Base-by-base conservation (phyloP, 2,329 filamentous ascomycete species). In the Apiospora saccharicola region DNA sequence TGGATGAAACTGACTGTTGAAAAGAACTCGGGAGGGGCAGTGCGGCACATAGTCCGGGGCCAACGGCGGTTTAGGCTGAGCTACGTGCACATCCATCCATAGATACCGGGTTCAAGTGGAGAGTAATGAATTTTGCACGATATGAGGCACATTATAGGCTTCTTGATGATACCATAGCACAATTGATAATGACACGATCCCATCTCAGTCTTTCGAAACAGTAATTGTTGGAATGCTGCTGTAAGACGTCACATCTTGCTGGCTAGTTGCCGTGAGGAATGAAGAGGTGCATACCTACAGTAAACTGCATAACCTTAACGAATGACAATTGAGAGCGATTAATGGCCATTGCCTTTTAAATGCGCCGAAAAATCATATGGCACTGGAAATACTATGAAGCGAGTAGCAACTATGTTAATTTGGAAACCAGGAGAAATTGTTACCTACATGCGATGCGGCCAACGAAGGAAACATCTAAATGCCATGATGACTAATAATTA, bases 101-200 rank as follows among this genome's bases (percentile, higher is more conserved):
- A 47, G 67, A 46, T 34, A 34, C 44, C 67, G 44, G 67, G 68
- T 68, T 68, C 41, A 57, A 70, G 47, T 57, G 47, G 68, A 43
- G 68, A 53, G 49, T 70, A 70, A 70, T 70, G 68, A 70, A 41
- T 26, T 51, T 41, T 47, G 68, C 46, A 70, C 47, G 47, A 70
- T 57, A 53, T 16, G 46, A 53, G 44, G 44, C 68, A 46, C 44
- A 46, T n/a, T 41, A 37, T 70, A 70, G 68, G 47, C 47, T 53
- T 51, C 37, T 57, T 70, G 68, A 70, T 70, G 68, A 70, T 70
- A 70, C 68, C 68, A 70, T 70, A 70, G 47, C 68, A 70, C 47
- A 70, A 51, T 57, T 41, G 46, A 70, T 70, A 70, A 70, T 70
- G 68, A 41, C 47, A 70, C 47, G 68, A 68, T 44, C 41, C 67